phyloP scores from a whole-genome alignment of 2,329 filamentous ascomycete species.

The Aspergillus persii region DNA sequence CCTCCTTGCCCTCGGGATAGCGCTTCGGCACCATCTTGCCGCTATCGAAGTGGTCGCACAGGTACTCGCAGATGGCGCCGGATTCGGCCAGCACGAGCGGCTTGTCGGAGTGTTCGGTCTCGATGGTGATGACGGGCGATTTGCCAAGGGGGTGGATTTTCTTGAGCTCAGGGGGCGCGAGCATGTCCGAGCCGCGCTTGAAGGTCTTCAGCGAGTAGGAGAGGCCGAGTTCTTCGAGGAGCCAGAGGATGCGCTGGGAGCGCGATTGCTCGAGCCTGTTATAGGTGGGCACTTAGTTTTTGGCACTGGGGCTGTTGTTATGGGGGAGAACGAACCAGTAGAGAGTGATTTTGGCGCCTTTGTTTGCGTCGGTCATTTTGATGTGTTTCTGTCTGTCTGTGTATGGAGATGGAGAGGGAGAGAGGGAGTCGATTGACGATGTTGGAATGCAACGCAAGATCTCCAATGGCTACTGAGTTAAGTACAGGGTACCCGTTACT shows the following conservation, averaged over 20 bases:
- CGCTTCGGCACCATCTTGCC: constrained; percentile 49
- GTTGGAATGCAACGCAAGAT: not conserved
- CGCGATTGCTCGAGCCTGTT: constrained; percentile 78
- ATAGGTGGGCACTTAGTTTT: not conserved
- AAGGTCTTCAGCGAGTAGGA: constrained; percentile 78
- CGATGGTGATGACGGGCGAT: constrained; percentile 72
- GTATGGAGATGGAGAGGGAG: not conserved
- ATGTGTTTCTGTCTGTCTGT: not conserved
- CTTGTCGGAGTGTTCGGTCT: constrained; percentile 43
- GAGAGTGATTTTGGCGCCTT: constrained; percentile 57
- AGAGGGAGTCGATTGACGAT: not conserved
- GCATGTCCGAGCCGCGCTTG: constrained; percentile 62
- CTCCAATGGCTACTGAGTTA: not conserved
- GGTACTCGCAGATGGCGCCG: constrained; percentile 76
- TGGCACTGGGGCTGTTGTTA: not conserved
- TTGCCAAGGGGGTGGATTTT: constrained; percentile 83
- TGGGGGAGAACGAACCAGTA: constrained; percentile 54
- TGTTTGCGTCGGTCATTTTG: constrained; percentile 19
- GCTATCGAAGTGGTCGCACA: constrained; percentile 65
- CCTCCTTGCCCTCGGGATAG: constrained; percentile 53
- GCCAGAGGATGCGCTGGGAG: constrained; percentile 79
- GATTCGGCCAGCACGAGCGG: constrained; percentile 75
- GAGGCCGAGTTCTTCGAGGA: constrained; percentile 77
- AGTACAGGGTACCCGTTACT: not conserved
- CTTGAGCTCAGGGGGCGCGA: constrained; percentile 75